Evolutionary conservation across 2,329 filamentous ascomycete genomes (phyloP).

Genomic region (Pseudopithomyces chartarum): DNA sequence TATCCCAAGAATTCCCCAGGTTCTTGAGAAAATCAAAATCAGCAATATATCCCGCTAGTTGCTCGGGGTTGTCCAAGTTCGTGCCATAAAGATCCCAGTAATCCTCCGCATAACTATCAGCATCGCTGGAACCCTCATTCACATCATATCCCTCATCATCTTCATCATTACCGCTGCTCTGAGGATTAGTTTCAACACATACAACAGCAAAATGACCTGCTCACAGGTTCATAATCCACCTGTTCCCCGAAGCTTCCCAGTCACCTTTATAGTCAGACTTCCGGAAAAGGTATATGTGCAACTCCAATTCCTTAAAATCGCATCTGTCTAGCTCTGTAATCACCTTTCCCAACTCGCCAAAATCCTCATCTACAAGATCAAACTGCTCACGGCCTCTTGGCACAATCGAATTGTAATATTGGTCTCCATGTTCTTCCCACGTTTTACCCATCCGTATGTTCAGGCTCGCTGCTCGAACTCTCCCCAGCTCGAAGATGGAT

Average conservation of each 20-base stretch:
- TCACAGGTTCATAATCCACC: background rate
- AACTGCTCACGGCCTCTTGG: background rate
- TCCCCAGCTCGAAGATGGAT: background rate
- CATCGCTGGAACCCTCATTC: background rate
- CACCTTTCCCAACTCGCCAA: background rate
- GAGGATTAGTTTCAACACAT: background rate
- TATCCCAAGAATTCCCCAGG: background rate
- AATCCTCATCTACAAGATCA: background rate
- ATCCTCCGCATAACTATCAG: background rate
- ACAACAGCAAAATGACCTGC: background rate
- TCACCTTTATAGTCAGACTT: background rate
- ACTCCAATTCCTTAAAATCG: background rate
- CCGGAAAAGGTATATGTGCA: background rate
- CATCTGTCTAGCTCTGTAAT: background rate
- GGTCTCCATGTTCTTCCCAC: background rate
- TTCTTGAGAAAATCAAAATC: conserved; percentile 3
- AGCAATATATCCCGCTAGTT: background rate
- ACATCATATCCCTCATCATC: background rate
- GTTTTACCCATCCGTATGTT: background rate
- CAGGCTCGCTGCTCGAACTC: background rate
- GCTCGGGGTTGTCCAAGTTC: background rate
- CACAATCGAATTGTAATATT: background rate
- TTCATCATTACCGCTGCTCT: background rate
- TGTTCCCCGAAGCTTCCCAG: conserved; percentile 4
- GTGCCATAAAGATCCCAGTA: conserved; percentile 2